Percentiles rank a stretch among this genome's conserved stretches.
Conservation (phyloP, 768 basidiomycete species). For the Lactifluus hygrophoroides region DNA sequence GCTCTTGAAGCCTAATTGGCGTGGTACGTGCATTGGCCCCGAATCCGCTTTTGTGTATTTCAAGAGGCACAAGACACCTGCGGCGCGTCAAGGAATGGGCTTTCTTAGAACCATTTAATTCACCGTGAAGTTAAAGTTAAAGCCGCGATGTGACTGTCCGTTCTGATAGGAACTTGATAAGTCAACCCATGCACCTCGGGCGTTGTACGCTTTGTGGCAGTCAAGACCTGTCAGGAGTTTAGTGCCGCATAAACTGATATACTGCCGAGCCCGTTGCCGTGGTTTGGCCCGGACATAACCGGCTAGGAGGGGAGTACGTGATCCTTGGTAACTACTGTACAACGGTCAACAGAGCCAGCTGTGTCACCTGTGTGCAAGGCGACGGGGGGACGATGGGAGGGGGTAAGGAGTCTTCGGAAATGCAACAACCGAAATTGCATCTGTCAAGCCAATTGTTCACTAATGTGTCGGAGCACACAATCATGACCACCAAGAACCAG, state of each 20-base stretch:
- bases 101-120: background rate
- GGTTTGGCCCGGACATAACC: background rate
- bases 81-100: background rate
- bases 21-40: background rate
- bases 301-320: background rate
- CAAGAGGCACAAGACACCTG: background rate
- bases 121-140: background rate
- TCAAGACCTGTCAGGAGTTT: background rate
- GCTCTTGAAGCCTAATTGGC: conserved; percentile 9
- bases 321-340: background rate
- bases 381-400: background rate
- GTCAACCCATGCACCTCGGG: background rate
- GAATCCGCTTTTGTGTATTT: background rate
- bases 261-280: background rate
- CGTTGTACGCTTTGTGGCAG: background rate
- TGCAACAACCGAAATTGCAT: background rate
- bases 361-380: background rate
- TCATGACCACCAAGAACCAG: background rate
- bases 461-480: background rate
- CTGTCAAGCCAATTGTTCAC: background rate
- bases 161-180: background rate
- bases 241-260: background rate
- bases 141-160: background rate
- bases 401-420: background rate
- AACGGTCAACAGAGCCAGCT: background rate